Conservation (phyloP, 2,329 filamentous ascomycete genomes). For the Golovinomyces cichoracearum region DNA sequence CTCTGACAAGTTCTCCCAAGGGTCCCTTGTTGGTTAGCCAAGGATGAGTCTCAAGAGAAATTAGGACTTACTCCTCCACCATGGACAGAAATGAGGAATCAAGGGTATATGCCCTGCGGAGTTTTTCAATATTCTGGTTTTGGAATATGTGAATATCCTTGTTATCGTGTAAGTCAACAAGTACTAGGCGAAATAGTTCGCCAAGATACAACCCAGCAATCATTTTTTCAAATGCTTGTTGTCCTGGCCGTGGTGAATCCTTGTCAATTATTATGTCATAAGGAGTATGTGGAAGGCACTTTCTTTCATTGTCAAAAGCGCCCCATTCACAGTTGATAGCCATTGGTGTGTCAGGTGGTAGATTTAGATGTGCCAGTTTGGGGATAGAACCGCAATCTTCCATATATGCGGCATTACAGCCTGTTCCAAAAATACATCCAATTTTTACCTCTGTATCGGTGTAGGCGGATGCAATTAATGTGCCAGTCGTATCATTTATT, state of each 20-base stretch:
- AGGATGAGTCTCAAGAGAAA: not conserved
- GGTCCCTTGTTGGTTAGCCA: slow-evolving; percentile 26
- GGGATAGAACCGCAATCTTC: slow-evolving; percentile 74
- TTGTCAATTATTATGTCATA: slow-evolving; percentile 77
- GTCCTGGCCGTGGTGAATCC: slow-evolving; percentile 71
- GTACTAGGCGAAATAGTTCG: slow-evolving; percentile 72
- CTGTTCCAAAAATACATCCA: slow-evolving; percentile 94
- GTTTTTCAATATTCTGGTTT: slow-evolving; percentile 50
- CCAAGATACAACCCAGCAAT: slow-evolving; percentile 83
- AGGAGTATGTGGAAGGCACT: slow-evolving; percentile 57
- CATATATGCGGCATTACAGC: slow-evolving; percentile 97
- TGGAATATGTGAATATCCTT: slow-evolving; percentile 53
- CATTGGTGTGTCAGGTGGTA: slow-evolving; percentile 62
- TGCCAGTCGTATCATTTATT: slow-evolving; percentile 95
- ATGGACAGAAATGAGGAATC: slow-evolving; percentile 82
- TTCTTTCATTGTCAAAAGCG: slow-evolving; percentile 83
- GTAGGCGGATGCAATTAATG: slow-evolving; percentile 84
- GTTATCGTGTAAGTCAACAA: slow-evolving; percentile 66
- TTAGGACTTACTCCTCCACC: slow-evolving; percentile 39
- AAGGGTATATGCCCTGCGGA: slow-evolving; percentile 68
- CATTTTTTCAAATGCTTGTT: slow-evolving; percentile 96
- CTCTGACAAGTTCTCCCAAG: slow-evolving; percentile 83
- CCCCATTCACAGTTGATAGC: slow-evolving; percentile 97
- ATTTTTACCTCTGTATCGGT: slow-evolving; percentile 85
- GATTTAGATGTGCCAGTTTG: slow-evolving; percentile 76